Conservation (phyloP, 805 yeast species). For the Maudiozyma saulgeensis region DNA sequence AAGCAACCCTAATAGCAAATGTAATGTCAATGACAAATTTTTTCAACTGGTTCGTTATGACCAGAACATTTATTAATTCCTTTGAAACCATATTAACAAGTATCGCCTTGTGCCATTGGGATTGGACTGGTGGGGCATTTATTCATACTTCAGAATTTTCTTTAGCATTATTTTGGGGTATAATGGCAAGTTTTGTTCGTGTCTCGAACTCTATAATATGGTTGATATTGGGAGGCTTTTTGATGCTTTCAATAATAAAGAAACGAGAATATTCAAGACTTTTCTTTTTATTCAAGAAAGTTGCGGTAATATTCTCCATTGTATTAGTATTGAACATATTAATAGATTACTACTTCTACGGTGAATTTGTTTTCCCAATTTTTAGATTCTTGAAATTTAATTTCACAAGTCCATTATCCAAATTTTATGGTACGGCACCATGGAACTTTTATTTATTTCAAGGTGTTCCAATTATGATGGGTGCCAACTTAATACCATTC, state of each 20-base stretch:
- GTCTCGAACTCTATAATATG: constrained; percentile 82
- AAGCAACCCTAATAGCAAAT: constrained; percentile 13
- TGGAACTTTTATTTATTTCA: constrained; percentile 79
- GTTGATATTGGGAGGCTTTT: constrained; percentile 46
- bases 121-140: constrained; percentile 36
- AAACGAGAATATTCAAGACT: constrained; percentile 6
- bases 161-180: constrained; percentile 42
- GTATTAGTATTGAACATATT: constrained; percentile 32
- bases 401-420: constrained; percentile 58
- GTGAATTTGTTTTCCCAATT: constrained; percentile 48
- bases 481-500: constrained; percentile 57
- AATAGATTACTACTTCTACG: constrained; percentile 56
- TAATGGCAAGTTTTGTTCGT: constrained; percentile 58
- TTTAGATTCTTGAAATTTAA: constrained; percentile 70
- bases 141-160: constrained; percentile 18
- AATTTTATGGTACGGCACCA: constrained; percentile 78
- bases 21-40: constrained; percentile 23
- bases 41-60: constrained; percentile 72
- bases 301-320: constrained; percentile 8
- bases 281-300: constrained; percentile 16
- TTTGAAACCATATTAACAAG: constrained; percentile 67
- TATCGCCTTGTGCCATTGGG: constrained; percentile 62
- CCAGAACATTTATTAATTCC: constrained; percentile 80
- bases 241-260: constrained; percentile 13
- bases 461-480: constrained; percentile 67